phyloP scores from a whole-genome alignment of 257 asterid genomes.

The Anisodus acutangulus region DNA sequence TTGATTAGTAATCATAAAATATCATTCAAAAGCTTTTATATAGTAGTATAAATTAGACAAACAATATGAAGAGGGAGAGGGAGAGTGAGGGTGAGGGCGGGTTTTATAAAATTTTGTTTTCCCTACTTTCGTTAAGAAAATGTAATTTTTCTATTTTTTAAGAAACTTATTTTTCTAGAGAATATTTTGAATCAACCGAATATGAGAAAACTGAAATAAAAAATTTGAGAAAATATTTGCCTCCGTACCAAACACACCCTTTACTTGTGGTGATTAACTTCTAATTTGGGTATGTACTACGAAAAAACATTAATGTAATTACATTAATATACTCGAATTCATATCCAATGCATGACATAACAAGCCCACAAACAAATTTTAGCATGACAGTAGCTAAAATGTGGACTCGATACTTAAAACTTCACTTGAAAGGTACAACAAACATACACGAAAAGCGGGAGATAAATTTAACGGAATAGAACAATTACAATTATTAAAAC shows the following conservation, averaged over 20 bases:
- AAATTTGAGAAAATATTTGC: no score
- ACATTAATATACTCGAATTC: no score
- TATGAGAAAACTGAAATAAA: no score
- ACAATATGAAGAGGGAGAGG: background rate
- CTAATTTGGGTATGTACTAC: no score
- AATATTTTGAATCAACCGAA: no score
- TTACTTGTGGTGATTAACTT: no score
- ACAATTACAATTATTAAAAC: slow-evolving; percentile 11
- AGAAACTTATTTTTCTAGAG: background rate
- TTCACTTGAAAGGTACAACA: background rate
- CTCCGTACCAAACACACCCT: no score
- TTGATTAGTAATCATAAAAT: background rate
- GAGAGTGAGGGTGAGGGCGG: background rate
- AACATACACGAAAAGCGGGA: background rate
- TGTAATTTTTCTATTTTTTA: background rate
- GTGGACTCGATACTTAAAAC: no score
- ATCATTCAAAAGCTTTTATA: background rate
- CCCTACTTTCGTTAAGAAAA: background rate
- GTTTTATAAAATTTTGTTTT: background rate
- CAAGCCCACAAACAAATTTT: no score
- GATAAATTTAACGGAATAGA: background rate
- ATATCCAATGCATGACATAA: no score
- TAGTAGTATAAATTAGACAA: background rate
- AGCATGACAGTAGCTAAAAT: no score
- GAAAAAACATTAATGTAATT: no score